A percentile compares a stretch with the other conserved stretches of the same genome.
Evolutionary conservation across 2,329 filamentous ascomycete genomes (phyloP).

Genomic region (Diplodia sapinea): DNA sequence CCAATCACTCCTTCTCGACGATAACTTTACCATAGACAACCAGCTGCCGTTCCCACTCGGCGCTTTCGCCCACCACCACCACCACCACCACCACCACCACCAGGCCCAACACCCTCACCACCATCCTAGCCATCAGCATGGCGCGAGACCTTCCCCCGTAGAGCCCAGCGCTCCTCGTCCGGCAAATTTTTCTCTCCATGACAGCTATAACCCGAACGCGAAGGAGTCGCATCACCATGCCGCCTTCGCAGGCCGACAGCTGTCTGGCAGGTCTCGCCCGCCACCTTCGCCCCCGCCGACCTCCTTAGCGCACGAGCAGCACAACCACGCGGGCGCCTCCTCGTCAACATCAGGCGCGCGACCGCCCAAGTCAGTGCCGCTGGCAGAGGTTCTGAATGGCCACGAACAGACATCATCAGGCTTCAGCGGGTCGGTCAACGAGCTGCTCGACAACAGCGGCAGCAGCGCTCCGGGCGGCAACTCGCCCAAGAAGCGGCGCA

Average conservation of each 20-base stretch:
- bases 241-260: slow-evolving; percentile 12
- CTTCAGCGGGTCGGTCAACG: slow-evolving; percentile 29
- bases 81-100: slow-evolving; percentile 14
- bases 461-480: not conserved
- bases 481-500: slow-evolving; percentile 15
- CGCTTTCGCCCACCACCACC: slow-evolving; percentile 16
- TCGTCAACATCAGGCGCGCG: slow-evolving; percentile 6
- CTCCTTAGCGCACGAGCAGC: slow-evolving; percentile 15
- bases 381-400: slow-evolving; percentile 45
- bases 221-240: slow-evolving; percentile 30
- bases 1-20: slow-evolving; percentile 31
- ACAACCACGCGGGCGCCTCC: not conserved
- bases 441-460: slow-evolving; percentile 23
- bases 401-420: slow-evolving; percentile 23
- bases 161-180: slow-evolving; percentile 30
- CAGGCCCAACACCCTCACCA: slow-evolving; percentile 15
- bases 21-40: slow-evolving; percentile 29
- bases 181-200: slow-evolving; percentile 21
- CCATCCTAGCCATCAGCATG: slow-evolving; percentile 8
- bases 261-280: slow-evolving; percentile 10
- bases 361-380: slow-evolving; percentile 40
- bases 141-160: slow-evolving; percentile 31
- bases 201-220: slow-evolving; percentile 22
- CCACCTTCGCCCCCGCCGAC: slow-evolving; percentile 7
- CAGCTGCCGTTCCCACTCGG: slow-evolving; percentile 31